Conservation (phyloP, 192 early-diverging fungal genomes). For the Backusella morwellensis region DNA sequence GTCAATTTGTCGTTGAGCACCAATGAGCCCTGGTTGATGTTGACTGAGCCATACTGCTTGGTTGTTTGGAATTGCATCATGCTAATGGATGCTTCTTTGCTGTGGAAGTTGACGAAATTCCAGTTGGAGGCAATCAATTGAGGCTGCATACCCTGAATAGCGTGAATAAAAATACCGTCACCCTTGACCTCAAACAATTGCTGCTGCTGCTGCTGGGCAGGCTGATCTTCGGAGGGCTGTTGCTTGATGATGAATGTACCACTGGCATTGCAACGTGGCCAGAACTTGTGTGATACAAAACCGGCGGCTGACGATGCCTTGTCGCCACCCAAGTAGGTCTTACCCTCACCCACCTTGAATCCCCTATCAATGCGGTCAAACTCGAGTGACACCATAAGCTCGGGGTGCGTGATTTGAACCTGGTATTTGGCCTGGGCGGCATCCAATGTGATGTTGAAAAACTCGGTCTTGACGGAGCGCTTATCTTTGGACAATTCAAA, state of each 20-base stretch:
- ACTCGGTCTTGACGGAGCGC: constrained; percentile 74
- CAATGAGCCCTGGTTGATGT: constrained; percentile 72
- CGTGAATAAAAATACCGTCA: constrained; percentile 77
- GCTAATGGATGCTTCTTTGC: constrained; percentile 55
- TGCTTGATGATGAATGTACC: constrained; percentile 64
- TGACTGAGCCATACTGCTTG: constrained; percentile 61
- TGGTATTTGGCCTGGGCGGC: constrained; percentile 48
- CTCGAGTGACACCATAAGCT: constrained; percentile 64
- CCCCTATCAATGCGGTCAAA: constrained; percentile 66
- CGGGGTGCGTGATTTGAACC: constrained; percentile 53
- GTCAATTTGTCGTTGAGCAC: constrained; percentile 64
- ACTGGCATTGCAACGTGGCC: constrained; percentile 70
- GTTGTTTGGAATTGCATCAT: constrained; percentile 82
- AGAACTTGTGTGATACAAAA: constrained; percentile 80
- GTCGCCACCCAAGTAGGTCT: constrained; percentile 68
- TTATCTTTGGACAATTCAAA: constrained; percentile 72
- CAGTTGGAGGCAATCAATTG: constrained; percentile 81
- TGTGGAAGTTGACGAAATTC: constrained; percentile 84
- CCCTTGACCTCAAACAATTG: constrained; percentile 65
- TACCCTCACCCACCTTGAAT: constrained; percentile 84
- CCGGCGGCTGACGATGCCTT: constrained; percentile 43
- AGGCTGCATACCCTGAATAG: constrained; percentile 83
- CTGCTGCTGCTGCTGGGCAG: constrained; percentile 55
- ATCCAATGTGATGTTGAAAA: constrained; percentile 61
- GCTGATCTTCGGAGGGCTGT: background rate